Conservation (phyloP, 2,329 filamentous ascomycete species). For the Botrytis byssoidea region DNA sequence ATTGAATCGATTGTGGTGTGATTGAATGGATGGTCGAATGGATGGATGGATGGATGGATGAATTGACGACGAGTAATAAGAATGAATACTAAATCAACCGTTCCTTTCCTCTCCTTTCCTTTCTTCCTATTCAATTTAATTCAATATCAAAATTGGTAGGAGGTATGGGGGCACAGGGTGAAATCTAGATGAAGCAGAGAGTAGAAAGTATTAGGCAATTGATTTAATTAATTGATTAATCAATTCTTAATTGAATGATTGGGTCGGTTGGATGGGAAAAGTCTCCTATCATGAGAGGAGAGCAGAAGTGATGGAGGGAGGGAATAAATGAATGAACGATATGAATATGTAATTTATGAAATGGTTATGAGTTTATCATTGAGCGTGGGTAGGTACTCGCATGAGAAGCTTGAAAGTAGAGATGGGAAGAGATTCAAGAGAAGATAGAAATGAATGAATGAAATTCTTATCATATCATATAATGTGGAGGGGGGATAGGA, state of each 20-base stretch:
- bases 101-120: neutral
- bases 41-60: neutral
- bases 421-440: neutral
- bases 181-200: no score
- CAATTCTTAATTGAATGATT: slow-evolving; percentile 9
- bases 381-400: neutral
- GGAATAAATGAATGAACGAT: neutral
- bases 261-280: neutral
- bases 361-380: neutral
- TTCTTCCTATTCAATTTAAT: neutral
- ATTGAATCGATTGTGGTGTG: neutral
- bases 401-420: neutral
- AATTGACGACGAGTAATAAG: no score
- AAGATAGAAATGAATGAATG: neutral
- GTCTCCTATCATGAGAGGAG: neutral
- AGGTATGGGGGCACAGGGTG: neutral
- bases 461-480: neutral
- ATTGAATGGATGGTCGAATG: neutral
- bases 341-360: neutral
- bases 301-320: neutral
- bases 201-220: slow-evolving; percentile 3
- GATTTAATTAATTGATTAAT: slow-evolving; percentile 10
- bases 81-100: neutral
- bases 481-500: neutral
- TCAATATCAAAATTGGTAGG: neutral